Conservation (phyloP, 192 early-diverging fungal genomes). For the Backusella tarrabulga region DNA sequence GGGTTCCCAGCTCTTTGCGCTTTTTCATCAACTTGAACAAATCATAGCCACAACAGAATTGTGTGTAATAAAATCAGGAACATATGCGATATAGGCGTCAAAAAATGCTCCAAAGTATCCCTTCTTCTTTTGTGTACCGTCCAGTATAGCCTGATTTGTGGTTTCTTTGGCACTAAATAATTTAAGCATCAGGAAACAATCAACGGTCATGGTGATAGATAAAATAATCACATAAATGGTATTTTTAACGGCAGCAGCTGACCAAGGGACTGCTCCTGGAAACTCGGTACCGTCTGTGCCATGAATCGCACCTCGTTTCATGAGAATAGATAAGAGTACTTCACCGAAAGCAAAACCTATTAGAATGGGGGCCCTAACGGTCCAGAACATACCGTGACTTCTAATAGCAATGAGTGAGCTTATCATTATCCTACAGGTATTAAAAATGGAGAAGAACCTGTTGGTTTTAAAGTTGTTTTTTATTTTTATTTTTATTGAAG, state of each 20-base stretch:
- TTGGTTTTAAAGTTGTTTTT: not conserved
- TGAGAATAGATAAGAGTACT: conserved; percentile 9
- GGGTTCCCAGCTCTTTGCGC: conserved; percentile 13
- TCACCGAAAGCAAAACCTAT: conserved; percentile 28
- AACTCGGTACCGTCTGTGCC: conserved; percentile 5
- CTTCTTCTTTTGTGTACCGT: not conserved
- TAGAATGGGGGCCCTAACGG: conserved; percentile 33
- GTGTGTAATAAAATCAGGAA: conserved; percentile 31
- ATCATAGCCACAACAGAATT: conserved; percentile 25
- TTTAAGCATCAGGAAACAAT: conserved; percentile 21
- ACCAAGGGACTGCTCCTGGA: conserved; percentile 16
- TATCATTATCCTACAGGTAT: conserved; percentile 14
- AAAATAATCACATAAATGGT: conserved; percentile 22
- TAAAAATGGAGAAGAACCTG: not conserved
- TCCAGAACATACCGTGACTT: conserved; percentile 31
- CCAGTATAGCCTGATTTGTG: not conserved
- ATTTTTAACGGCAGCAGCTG: conserved; percentile 21
- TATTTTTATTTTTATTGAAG: not conserved
- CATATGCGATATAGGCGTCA: conserved; percentile 27
- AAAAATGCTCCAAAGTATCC: conserved; percentile 18
- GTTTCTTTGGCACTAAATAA: conserved; percentile 10
- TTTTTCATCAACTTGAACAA: conserved; percentile 26
- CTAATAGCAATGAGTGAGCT: conserved; percentile 23
- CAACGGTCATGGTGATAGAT: conserved; percentile 17
- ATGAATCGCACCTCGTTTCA: conserved; percentile 16